Conservation (phyloP, 768 basidiomycete species). For the Hygrophorus russula region DNA sequence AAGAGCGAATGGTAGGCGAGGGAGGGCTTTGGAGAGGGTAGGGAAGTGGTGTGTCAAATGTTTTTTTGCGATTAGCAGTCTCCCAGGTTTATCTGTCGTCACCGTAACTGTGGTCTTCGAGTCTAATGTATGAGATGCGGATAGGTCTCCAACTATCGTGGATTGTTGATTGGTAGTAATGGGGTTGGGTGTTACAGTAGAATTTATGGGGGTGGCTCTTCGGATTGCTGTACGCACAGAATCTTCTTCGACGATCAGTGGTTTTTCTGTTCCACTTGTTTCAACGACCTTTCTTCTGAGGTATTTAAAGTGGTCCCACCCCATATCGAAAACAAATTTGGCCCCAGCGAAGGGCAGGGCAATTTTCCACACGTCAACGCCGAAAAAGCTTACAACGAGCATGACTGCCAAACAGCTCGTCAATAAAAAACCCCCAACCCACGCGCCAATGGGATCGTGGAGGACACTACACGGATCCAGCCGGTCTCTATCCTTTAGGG, state of each 20-base stretch:
- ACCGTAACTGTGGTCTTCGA: too few species aligned
- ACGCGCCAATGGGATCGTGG: constrained; percentile 62
- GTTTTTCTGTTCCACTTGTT: not conserved
- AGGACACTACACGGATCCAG: constrained; percentile 51
- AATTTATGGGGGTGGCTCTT: too few species aligned
- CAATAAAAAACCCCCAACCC: constrained; percentile 61
- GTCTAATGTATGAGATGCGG: too few species aligned
- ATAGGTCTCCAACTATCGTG: too few species aligned
- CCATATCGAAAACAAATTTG: constrained; percentile 60
- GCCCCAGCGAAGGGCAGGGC: constrained; percentile 68
- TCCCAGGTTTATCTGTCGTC: too few species aligned
- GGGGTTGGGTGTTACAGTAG: too few species aligned
- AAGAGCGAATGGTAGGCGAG: constrained; percentile 68
- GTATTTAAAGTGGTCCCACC: constrained; percentile 44
- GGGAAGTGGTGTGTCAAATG: constrained; percentile 41
- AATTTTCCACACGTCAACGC: constrained; percentile 76
- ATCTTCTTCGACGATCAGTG: not conserved
- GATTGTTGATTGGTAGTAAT: too few species aligned
- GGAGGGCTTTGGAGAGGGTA: constrained; percentile 52
- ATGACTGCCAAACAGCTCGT: constrained; percentile 57
- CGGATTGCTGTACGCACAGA: not conserved
- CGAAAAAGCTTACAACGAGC: constrained; percentile 65
- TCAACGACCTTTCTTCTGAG: constrained; percentile 5
- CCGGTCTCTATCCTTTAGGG: constrained; percentile 22
- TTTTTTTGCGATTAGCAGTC: constrained; percentile 5